Conservation (phyloP, 2,329 filamentous ascomycete genomes). For the Exophiala alcalophila region DNA sequence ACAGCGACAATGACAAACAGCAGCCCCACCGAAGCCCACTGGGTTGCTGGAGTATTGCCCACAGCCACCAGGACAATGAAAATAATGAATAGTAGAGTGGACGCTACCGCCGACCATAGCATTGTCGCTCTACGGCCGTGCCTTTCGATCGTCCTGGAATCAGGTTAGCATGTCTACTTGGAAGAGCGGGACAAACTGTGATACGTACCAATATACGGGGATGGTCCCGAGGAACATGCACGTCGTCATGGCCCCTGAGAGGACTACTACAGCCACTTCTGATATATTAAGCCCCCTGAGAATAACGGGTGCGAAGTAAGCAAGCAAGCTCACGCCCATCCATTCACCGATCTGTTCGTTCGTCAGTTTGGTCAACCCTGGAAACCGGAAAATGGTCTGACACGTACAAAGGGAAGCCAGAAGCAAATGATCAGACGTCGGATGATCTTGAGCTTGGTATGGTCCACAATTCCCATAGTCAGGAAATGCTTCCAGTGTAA, state of each 20-base stretch:
- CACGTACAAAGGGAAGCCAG: constrained; percentile 12
- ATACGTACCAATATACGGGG: constrained; percentile 3
- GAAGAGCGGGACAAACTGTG: neutral
- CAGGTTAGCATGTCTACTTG: neutral
- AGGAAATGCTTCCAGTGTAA: constrained; percentile 15
- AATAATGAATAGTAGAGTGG: constrained; percentile 2
- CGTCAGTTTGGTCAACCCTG: too few species aligned
- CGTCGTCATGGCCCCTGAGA: neutral
- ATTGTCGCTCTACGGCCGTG: constrained; percentile 3
- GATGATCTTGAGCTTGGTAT: constrained; percentile 5
- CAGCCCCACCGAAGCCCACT: constrained; percentile 1
- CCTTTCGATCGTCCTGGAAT: constrained; percentile 1
- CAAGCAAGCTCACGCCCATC: constrained; percentile 4
- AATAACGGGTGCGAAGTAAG: constrained; percentile 1
- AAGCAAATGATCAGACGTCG: constrained; percentile 10
- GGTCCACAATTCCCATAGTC: constrained; percentile 7
- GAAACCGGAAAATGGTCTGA: too few species aligned
- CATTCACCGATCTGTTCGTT: constrained; percentile 7
- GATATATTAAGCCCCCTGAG: neutral
- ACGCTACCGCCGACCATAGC: neutral
- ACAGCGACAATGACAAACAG: constrained; percentile 3
- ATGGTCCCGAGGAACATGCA: constrained; percentile 2
- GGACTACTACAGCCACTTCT: neutral
- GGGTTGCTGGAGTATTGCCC: neutral
- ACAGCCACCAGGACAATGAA: constrained; percentile 2